phyloP scores from a whole-genome alignment of 768 basidiomycete species.

The Mycena vulgaris region DNA sequence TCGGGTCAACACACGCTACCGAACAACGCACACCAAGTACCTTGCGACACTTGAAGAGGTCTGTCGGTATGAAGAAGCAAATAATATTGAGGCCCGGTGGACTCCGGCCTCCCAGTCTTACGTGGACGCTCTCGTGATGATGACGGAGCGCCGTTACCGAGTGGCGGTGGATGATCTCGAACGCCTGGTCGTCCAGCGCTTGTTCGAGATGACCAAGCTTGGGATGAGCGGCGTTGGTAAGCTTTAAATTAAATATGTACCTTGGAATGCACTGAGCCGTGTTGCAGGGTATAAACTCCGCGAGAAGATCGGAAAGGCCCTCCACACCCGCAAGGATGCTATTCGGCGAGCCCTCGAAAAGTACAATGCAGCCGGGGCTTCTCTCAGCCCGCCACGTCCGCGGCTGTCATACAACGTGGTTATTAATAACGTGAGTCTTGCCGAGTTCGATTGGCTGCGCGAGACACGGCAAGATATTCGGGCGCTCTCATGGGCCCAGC shows the following conservation, averaged over 20 bases:
- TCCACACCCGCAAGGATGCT: not conserved
- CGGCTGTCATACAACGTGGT: not conserved
- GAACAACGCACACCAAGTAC: not conserved
- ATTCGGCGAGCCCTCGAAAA: not conserved
- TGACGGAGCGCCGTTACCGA: not conserved
- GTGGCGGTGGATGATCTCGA: not conserved
- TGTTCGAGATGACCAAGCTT: slow-evolving; percentile 23
- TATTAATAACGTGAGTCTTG: slow-evolving; percentile 37
- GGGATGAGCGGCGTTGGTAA: slow-evolving; percentile 25
- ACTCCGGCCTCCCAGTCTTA: not conserved
- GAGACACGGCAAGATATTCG: slow-evolving; percentile 48
- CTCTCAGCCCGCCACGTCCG: not conserved
- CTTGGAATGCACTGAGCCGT: not conserved
- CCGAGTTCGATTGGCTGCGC: slow-evolving; percentile 52
- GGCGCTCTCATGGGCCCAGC: slow-evolving; percentile 46
- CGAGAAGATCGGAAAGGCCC: not conserved
- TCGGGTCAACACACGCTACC: not conserved
- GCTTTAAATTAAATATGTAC: not conserved
- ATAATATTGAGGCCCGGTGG: not conserved
- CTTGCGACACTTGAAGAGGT: not conserved
- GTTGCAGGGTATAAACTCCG: slow-evolving; percentile 12
- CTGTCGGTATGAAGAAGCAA: slow-evolving; percentile 11
- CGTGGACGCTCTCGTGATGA: not conserved
- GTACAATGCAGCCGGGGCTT: not conserved
- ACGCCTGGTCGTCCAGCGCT: slow-evolving; percentile 11